Conservation (phyloP, 129 eudicot species). For the Escallonia herrerae region DNA sequence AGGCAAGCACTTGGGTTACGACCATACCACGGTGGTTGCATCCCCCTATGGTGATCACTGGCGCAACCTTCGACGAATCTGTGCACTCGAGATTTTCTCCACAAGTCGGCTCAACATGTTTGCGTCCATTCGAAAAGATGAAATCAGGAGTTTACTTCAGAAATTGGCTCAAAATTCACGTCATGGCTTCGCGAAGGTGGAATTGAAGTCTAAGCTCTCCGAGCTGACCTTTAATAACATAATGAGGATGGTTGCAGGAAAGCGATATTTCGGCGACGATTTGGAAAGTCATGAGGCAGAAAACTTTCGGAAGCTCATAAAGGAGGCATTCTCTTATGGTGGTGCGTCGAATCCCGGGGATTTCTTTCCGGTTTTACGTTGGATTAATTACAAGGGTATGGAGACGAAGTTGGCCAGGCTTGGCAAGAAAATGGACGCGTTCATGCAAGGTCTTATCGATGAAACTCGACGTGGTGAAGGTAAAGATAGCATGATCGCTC, state of each 20-base stretch:
- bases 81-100: neutral
- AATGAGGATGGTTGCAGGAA: conserved; percentile 11
- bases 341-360: neutral
- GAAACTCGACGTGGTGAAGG: neutral
- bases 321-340: no score
- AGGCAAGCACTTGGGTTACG: conserved; percentile 4
- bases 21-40: neutral
- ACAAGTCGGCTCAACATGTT: neutral
- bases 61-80: conserved; percentile 13
- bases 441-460: neutral
- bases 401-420: neutral
- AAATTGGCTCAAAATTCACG: neutral
- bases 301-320: no score
- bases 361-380: conserved; percentile 1
- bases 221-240: neutral
- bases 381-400: conserved; percentile 1
- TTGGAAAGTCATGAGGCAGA: no score
- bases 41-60: conserved; percentile 17
- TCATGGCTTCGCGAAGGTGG: neutral
- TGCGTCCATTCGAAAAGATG: neutral
- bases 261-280: neutral
- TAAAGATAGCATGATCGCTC: neutral
- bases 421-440: neutral
- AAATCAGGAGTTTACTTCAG: neutral
- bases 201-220: neutral